A percentile compares a stretch with the other conserved stretches of the same genome.
These are phyloP conservation scores for Fraxinus paxiana DNA, from an alignment of 305 asterid species.

Conservation along the genomic window DNA sequence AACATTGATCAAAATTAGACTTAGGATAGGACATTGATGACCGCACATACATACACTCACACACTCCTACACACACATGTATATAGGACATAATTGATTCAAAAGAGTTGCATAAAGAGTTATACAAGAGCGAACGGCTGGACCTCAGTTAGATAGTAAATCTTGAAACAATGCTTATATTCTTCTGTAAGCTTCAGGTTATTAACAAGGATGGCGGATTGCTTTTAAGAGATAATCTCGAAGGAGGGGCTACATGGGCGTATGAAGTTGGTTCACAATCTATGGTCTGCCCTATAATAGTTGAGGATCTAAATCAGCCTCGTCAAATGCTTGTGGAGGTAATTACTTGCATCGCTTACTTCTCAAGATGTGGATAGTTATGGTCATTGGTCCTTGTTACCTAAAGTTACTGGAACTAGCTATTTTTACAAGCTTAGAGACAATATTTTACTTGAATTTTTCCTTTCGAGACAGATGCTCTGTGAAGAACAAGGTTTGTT, in stretches of 20 bases:
- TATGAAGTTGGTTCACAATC: conserved; percentile 72
- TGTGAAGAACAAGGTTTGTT: conserved; percentile 67
- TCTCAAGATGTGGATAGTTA: conserved; percentile 8
- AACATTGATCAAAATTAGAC: not conserved
- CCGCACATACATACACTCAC: not conserved
- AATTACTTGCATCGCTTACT: not conserved
- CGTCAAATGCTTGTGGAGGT: conserved; percentile 83
- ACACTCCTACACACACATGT: not conserved
- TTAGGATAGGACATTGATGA: not conserved
- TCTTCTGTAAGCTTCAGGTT: conserved; percentile 36
- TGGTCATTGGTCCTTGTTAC: not conserved
- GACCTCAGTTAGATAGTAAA: not conserved
- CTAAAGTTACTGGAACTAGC: not conserved
- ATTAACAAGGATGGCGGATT: conserved; percentile 53
- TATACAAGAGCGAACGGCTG: not conserved
- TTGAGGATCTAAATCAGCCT: conserved; percentile 75
- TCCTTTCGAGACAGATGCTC: conserved; percentile 53
- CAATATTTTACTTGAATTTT: not conserved
- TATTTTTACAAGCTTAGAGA: conserved; percentile 4
- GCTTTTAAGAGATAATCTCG: conserved; percentile 46
- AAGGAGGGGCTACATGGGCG: conserved; percentile 85
- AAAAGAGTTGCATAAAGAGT: not conserved
- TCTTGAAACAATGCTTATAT: conserved; percentile 4
- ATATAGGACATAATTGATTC: not conserved
- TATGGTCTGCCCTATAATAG: conserved; percentile 67